These are phyloP conservation scores for Scenedesmus sp. DNA, from an alignment of 163 green algal species.

Conservation along the genomic window DNA sequence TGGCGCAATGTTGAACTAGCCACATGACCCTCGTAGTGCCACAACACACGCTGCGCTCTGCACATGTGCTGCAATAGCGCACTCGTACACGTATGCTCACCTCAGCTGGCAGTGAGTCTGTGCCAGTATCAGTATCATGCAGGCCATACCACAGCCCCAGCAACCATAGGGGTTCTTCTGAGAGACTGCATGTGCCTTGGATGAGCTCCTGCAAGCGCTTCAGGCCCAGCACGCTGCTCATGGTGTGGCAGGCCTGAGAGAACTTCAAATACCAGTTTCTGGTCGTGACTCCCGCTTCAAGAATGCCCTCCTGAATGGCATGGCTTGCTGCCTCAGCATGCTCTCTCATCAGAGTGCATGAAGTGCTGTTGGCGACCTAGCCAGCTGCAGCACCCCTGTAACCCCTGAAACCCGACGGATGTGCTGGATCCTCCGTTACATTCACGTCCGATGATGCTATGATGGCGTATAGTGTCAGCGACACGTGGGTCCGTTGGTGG, in stretches of 20 bases:
- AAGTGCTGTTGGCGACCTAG: not conserved
- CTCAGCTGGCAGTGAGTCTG: slow-evolving; percentile 42
- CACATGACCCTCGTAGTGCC: not conserved
- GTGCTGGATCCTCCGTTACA: not conserved
- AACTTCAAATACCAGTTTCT: slow-evolving; percentile 38
- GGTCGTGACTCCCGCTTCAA: not conserved
- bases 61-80: not conserved
- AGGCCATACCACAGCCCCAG: slow-evolving; percentile 67
- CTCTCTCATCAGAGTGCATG: slow-evolving; percentile 10
- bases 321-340: slow-evolving; percentile 4
- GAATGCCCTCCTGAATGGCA: not conserved
- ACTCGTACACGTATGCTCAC: not conserved
- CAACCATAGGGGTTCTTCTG: slow-evolving; percentile 60
- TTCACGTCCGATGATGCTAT: not conserved
- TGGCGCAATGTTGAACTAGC: no score
- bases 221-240: slow-evolving; percentile 62
- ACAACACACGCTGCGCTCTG: not conserved
- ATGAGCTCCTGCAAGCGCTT: slow-evolving; percentile 58
- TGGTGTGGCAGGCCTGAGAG: slow-evolving; percentile 43
- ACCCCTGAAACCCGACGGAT: not conserved
- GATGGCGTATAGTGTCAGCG: not conserved
- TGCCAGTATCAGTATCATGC: not conserved
- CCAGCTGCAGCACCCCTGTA: not conserved
- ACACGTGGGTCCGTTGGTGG: not conserved
- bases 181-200: slow-evolving; percentile 52